These are phyloP conservation scores for Stylosanthes scabra DNA, from an alignment of 331 rosid genomes.

Conservation along the genomic window DNA sequence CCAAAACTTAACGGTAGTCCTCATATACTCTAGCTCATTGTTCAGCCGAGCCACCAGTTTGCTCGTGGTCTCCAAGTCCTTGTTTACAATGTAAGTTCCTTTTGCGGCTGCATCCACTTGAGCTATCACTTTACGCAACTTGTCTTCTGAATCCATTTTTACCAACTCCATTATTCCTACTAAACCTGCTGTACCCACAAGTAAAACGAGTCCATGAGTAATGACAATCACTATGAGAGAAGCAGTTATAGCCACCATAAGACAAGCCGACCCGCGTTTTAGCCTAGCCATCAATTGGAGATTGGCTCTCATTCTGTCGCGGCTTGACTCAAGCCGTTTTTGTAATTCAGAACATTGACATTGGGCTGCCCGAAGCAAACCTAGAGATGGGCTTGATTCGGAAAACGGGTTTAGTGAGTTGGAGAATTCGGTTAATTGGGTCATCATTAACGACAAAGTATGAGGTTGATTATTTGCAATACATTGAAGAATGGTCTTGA, in stretches of 20 bases:
- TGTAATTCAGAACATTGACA: conserved; percentile 44
- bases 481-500: conserved; percentile 45
- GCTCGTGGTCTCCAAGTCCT: conserved; percentile 69
- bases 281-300: conserved; percentile 32
- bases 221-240: conserved; percentile 53
- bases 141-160: conserved; percentile 42
- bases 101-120: conserved; percentile 71
- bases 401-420: conserved; percentile 44
- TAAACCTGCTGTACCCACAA: conserved; percentile 58
- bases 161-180: conserved; percentile 29
- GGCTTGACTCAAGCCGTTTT: conserved; percentile 58
- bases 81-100: conserved; percentile 69
- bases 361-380: conserved; percentile 31
- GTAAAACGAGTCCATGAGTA: conserved; percentile 58
- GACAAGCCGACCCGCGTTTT: conserved; percentile 43
- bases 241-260: conserved; percentile 45
- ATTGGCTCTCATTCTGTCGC: conserved; percentile 53
- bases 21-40: conserved; percentile 72
- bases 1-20: conserved; percentile 57
- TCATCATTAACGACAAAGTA: neutral
- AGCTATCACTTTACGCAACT: conserved; percentile 37
- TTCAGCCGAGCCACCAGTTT: conserved; percentile 62
- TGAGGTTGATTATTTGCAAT: conserved; percentile 5
- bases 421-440: conserved; percentile 37
- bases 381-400: neutral